Conservation (phyloP, 768 basidiomycete genomes). For the Gymnopilus junonius region DNA sequence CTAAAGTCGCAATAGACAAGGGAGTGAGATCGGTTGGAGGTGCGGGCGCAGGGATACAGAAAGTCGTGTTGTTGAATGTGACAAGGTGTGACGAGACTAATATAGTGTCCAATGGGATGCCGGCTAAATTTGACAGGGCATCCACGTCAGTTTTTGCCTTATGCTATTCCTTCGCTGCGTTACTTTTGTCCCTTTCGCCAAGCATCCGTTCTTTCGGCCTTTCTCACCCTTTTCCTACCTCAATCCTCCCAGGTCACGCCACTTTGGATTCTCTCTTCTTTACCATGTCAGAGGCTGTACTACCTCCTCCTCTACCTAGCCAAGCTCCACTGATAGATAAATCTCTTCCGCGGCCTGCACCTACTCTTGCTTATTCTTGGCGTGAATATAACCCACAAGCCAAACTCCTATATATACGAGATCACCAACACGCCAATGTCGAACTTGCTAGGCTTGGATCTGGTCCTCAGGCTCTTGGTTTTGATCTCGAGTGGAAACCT, state of each 20-base stretch:
- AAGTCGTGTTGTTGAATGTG: slow-evolving; percentile 12
- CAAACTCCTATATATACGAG: slow-evolving; percentile 38
- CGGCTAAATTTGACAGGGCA: slow-evolving; percentile 26
- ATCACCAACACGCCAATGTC: slow-evolving; percentile 34
- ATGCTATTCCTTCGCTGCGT: slow-evolving; percentile 1
- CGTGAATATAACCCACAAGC: slow-evolving; percentile 34
- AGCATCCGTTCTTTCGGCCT: slow-evolving; percentile 24
- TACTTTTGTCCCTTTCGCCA: slow-evolving; percentile 13
- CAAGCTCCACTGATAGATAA: slow-evolving; percentile 17
- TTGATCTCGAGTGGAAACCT: slow-evolving; percentile 86
- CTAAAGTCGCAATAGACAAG: background rate
- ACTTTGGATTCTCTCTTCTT: background rate
- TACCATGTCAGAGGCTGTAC: background rate
- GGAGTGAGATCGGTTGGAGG: background rate
- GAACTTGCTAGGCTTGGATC: slow-evolving; percentile 30
- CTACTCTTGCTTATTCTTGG: slow-evolving; percentile 43
- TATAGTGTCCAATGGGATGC: slow-evolving; percentile 27
- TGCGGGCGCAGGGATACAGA: background rate
- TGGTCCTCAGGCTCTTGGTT: slow-evolving; percentile 54
- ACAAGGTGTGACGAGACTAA: slow-evolving; percentile 26
- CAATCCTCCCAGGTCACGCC: too few relatives aligned
- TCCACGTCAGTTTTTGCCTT: slow-evolving; percentile 10
- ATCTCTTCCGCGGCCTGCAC: slow-evolving; percentile 31
- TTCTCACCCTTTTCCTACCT: slow-evolving; percentile 21
- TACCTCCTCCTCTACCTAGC: slow-evolving; percentile 4